phyloP scores from a whole-genome alignment of 768 basidiomycete genomes.

The Auriculariales sp. region DNA sequence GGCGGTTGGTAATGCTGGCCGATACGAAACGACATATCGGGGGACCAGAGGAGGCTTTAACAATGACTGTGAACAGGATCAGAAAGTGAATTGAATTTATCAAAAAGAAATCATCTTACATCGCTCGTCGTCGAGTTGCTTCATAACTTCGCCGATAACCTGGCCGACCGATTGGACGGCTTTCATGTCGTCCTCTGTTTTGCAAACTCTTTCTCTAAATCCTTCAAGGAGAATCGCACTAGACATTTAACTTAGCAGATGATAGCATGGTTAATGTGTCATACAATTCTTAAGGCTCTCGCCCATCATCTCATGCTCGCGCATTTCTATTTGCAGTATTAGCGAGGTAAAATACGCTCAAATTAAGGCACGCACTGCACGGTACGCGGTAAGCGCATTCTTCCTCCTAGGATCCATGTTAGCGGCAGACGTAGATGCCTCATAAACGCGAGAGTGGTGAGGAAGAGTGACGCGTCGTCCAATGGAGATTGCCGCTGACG shows the following conservation, averaged over 20 bases:
- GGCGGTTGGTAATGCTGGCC: conserved; percentile 77
- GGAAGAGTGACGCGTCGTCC: conserved; percentile 2
- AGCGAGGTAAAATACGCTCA: not conserved
- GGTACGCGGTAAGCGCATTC: conserved; percentile 62
- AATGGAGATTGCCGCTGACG: not conserved
- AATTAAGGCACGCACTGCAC: conserved; percentile 35
- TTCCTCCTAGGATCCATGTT: conserved; percentile 55
- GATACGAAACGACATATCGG: conserved; percentile 94
- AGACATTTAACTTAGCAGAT: conserved; percentile 1
- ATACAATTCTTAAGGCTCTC: conserved; percentile 81
- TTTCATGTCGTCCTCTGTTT: conserved; percentile 99
- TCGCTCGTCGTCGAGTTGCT: conserved; percentile 93
- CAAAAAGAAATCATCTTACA: too few relatives aligned
- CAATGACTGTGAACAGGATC: conserved; percentile 55
- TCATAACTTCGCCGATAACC: conserved; percentile 98
- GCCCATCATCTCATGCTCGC: conserved; percentile 73
- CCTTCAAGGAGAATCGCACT: conserved; percentile 88
- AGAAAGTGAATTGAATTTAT: conserved; percentile 1
- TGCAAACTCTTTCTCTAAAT: conserved; percentile 75
- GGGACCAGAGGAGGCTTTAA: conserved; percentile 97
- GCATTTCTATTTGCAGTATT: conserved; percentile 80
- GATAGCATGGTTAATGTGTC: conserved; percentile 13
- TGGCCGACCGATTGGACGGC: conserved; percentile 97
- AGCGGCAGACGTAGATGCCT: conserved; percentile 45
- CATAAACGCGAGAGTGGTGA: conserved; percentile 11